These are phyloP conservation scores for Lanmaoa rubissima DNA, from an alignment of 768 basidiomycete genomes.

Conservation along the genomic window DNA sequence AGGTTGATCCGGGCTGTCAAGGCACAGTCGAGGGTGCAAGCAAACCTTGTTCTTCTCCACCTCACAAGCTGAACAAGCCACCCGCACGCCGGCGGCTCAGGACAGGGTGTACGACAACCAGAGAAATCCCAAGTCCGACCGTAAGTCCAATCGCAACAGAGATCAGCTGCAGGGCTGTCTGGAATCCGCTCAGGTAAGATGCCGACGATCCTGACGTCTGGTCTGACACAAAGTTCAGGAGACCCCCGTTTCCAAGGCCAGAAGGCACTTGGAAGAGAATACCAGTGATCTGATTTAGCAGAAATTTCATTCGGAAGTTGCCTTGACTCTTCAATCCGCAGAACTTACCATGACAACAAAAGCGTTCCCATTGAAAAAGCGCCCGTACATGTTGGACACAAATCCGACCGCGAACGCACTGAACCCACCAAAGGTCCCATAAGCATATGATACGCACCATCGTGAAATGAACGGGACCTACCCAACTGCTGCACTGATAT, in stretches of 20 bases:
- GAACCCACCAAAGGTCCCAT: neutral
- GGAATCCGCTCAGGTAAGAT: constrained; percentile 68
- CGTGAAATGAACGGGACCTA: constrained; percentile 24
- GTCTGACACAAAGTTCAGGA: constrained; percentile 65
- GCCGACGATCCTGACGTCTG: constrained; percentile 49
- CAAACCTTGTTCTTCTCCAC: neutral
- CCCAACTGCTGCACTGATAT: constrained; percentile 79
- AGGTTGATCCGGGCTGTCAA: neutral
- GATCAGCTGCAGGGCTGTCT: constrained; percentile 73
- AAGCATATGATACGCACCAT: neutral
- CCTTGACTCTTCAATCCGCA: neutral
- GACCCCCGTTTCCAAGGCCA: constrained; percentile 75
- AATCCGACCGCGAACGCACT: constrained; percentile 81
- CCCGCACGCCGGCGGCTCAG: constrained; percentile 55
- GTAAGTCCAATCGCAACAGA: constrained; percentile 78
- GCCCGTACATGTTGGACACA: constrained; percentile 73
- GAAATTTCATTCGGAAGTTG: neutral
- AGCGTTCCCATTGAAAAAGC: constrained; percentile 68
- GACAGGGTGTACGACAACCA: constrained; percentile 64
- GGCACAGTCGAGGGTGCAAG: neutral
- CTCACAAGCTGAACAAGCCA: constrained; percentile 60
- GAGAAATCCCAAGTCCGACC: constrained; percentile 71
- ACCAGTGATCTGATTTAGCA: constrained; percentile 54
- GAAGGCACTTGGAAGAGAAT: constrained; percentile 85
- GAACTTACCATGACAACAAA: constrained; percentile 76